Conservation (phyloP, 108 stramenopile species). For the Pseudonitzschia pungens region DNA sequence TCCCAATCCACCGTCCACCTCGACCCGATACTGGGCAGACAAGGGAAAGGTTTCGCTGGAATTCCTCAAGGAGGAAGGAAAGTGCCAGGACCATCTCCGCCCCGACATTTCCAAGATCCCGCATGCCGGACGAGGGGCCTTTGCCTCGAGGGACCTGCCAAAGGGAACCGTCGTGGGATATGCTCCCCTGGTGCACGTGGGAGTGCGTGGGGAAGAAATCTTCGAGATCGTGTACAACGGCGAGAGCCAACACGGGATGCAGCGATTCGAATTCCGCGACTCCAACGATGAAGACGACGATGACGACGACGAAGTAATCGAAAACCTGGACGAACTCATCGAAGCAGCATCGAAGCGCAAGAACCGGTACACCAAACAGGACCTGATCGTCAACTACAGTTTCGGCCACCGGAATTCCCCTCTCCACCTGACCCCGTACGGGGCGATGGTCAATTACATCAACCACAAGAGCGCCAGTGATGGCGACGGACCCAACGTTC, state of each 20-base stretch:
- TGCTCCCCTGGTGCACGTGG: constrained; percentile 67
- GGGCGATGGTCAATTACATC: constrained; percentile 78
- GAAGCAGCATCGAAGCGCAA: neutral
- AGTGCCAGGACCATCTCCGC: constrained; percentile 77
- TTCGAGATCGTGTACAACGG: constrained; percentile 22
- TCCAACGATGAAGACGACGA: neutral
- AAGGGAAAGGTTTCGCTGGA: constrained; percentile 37
- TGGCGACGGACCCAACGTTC: constrained; percentile 56
- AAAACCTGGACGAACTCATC: neutral
- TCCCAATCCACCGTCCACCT: neutral
- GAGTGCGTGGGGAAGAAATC: constrained; percentile 24
- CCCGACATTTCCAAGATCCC: constrained; percentile 65
- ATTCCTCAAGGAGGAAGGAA: constrained; percentile 65
- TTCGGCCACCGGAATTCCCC: constrained; percentile 79
- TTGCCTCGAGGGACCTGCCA: constrained; percentile 70
- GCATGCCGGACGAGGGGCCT: constrained; percentile 81
- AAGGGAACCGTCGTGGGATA: constrained; percentile 78
- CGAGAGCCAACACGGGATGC: constrained; percentile 1
- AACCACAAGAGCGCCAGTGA: constrained; percentile 61
- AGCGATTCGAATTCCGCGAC: constrained; percentile 1
- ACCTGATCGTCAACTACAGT: constrained; percentile 78
- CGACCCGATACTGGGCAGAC: constrained; percentile 26
- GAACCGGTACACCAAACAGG: constrained; percentile 35
- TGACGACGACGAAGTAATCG: neutral
- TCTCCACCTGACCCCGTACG: constrained; percentile 75